Evolutionary conservation across 768 basidiomycete genomes (phyloP).

Genomic region (Suillus weaverae): DNA sequence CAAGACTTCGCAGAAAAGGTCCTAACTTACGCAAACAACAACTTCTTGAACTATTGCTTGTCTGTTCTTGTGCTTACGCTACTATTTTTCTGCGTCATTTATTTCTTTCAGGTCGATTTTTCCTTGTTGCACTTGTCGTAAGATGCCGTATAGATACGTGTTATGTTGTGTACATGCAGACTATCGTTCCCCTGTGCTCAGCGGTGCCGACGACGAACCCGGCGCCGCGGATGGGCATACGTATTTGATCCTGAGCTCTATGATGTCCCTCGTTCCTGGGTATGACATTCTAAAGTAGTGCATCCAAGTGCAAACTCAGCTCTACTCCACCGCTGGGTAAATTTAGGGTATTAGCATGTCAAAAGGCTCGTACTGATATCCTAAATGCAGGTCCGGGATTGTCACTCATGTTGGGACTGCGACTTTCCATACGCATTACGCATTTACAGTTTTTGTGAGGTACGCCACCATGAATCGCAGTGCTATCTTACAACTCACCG

Average conservation of each 20-base stretch:
- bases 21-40: conserved; percentile 8
- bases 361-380: background rate
- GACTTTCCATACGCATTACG: background rate
- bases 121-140: conserved; percentile 3
- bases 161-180: conserved; percentile 7
- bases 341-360: background rate
- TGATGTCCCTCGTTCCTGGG: background rate
- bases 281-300: conserved; percentile 2
- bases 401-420: background rate
- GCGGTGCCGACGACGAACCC: background rate
- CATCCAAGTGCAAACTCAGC: background rate
- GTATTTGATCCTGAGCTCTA: background rate
- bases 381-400: background rate
- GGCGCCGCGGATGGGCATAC: background rate
- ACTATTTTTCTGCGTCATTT: background rate
- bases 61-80: conserved; percentile 2
- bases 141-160: conserved; percentile 5
- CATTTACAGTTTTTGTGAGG: background rate
- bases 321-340: background rate
- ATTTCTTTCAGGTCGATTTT: conserved; percentile 4
- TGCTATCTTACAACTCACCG: conserved; percentile 5
- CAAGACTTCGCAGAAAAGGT: conserved; percentile 32
- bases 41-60: background rate
- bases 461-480: background rate
- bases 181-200: background rate